A percentile compares a stretch with the other conserved stretches of the same genome.
Conservation (phyloP, 148 eudicot genomes). For the Euryodendron excelsum region DNA sequence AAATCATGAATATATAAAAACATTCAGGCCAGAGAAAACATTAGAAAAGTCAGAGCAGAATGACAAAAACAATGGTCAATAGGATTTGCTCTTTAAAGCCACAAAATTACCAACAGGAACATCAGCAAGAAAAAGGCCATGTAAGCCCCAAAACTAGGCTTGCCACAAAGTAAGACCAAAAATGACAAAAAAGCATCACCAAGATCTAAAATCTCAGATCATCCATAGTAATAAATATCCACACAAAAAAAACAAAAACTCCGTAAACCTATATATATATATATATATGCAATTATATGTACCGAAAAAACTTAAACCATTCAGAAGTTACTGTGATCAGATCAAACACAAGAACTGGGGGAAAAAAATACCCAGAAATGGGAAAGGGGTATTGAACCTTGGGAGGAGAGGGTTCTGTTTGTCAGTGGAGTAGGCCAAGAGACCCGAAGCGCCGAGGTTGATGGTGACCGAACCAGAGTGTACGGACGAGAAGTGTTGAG, state of each 20-base stretch:
- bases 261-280: no score
- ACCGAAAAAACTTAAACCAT: no score
- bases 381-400: constrained; percentile 34
- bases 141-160: background rate
- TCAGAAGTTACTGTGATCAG: background rate
- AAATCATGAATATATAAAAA: background rate
- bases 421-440: constrained; percentile 56
- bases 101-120: background rate
- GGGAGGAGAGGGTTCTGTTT: constrained; percentile 78
- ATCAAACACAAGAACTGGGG: background rate
- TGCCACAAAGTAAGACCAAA: background rate
- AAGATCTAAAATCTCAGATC: background rate
- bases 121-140: background rate
- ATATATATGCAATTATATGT: no score
- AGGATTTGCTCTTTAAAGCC: background rate
- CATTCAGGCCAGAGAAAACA: background rate
- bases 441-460: constrained; percentile 57
- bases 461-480: constrained; percentile 56
- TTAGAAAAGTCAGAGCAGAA: background rate
- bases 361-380: constrained; percentile 14
- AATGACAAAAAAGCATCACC: background rate
- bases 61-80: background rate
- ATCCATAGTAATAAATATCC: background rate
- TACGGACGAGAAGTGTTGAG: constrained; percentile 49
- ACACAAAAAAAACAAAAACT: background rate